phyloP scores from a whole-genome alignment of 2,329 filamentous ascomycete genomes.

The Lachnellula occidentalis region DNA sequence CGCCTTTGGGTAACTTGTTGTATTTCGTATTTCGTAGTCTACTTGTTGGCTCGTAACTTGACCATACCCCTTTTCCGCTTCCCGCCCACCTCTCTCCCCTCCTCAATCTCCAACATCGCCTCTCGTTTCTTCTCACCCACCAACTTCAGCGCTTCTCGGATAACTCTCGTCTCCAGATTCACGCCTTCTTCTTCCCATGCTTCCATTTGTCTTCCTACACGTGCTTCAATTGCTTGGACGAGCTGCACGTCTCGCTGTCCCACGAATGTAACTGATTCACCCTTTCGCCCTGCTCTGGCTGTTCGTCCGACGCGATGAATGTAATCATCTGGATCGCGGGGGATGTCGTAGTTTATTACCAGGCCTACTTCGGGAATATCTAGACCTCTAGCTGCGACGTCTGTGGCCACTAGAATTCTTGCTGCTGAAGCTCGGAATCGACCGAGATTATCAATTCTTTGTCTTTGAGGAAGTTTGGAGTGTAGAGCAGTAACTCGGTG shows the following conservation, averaged over 20 bases:
- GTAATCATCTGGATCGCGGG: conserved; percentile 94
- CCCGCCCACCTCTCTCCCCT: conserved; percentile 86
- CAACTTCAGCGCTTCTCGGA: conserved; percentile 78
- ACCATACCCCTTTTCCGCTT: conserved; percentile 62
- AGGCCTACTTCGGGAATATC: conserved; percentile 90
- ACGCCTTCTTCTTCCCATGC: conserved; percentile 87
- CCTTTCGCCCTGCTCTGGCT: conserved; percentile 79
- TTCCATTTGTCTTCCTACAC: conserved; percentile 75
- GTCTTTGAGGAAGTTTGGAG: conserved; percentile 76
- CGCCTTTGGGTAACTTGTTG: too few species aligned
- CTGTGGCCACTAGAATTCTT: conserved; percentile 86
- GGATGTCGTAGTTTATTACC: conserved; percentile 93
- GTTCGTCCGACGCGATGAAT: conserved; percentile 95
- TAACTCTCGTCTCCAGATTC: conserved; percentile 84
- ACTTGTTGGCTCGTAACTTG: conserved; percentile 35
- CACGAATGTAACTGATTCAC: conserved; percentile 80
- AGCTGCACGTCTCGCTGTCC: conserved; percentile 90
- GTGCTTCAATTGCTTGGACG: conserved; percentile 80
- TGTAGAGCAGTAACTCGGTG: conserved; percentile 91
- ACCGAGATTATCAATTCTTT: conserved; percentile 81
- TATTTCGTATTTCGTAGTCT: neutral
- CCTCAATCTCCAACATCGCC: conserved; percentile 84
- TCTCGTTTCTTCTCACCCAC: conserved; percentile 94
- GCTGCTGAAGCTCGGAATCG: conserved; percentile 88
- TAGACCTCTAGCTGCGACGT: conserved; percentile 88